Evolutionary conservation across 1,284 basidiomycete genomes (phyloP).

Genomic region (Pholiota adiposa): DNA sequence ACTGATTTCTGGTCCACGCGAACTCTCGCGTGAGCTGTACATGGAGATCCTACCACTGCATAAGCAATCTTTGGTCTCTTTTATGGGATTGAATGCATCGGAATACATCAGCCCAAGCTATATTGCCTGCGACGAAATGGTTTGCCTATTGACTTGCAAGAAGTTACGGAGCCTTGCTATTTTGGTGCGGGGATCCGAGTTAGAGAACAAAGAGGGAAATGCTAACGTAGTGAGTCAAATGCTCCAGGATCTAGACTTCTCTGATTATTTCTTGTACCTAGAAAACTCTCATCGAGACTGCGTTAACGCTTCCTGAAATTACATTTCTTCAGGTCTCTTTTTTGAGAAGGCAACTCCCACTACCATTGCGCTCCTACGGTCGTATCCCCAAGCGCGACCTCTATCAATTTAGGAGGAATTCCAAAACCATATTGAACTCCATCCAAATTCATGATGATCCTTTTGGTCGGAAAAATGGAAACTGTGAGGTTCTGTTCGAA

Average conservation of each 20-base stretch:
- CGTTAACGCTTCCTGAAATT: neutral
- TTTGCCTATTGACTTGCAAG: neutral
- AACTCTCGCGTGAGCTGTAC: constrained; percentile 1
- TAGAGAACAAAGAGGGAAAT: neutral
- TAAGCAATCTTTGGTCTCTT: neutral
- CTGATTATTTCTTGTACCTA: no score
- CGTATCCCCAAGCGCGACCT: neutral
- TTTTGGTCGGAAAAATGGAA: neutral
- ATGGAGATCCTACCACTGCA: neutral
- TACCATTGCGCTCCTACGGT: neutral
- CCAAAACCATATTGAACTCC: neutral
- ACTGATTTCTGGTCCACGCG: neutral
- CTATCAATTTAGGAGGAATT: no score
- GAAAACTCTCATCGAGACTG: neutral
- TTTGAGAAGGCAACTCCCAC: neutral
- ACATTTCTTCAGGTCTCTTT: neutral
- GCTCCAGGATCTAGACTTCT: no score
- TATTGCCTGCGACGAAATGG: neutral
- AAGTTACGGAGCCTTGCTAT: neutral
- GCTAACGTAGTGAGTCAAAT: neutral
- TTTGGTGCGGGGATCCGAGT: neutral
- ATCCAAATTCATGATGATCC: neutral
- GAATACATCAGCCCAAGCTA: neutral
- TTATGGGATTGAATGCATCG: neutral
- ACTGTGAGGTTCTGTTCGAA: neutral